Percentiles rank a stretch among this genome's conserved stretches.
phyloP scores from a whole-genome alignment of 192 early-diverging fungal genomes.

The Coemansia sp. region DNA sequence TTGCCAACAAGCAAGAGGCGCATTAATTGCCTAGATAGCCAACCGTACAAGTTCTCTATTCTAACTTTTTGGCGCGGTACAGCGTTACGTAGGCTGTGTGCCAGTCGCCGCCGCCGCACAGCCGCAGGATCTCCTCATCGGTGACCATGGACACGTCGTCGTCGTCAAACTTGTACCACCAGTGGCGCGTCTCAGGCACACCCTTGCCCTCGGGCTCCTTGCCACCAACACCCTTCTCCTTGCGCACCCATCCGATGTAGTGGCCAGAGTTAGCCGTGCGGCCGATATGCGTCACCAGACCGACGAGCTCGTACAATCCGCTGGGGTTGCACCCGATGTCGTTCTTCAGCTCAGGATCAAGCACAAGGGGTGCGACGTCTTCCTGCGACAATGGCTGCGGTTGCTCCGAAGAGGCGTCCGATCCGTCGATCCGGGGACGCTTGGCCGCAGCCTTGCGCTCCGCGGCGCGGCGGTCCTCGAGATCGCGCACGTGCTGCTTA shows the following conservation, averaged over 20 bases:
- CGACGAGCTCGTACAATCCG: conserved; percentile 89
- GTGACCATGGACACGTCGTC: conserved; percentile 85
- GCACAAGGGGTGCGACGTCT: conserved; percentile 26
- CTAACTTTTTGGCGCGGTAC: conserved; percentile 74
- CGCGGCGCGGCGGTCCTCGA: conserved; percentile 64
- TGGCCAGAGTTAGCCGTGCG: conserved; percentile 90
- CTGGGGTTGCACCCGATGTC: conserved; percentile 85
- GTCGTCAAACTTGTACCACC: conserved; percentile 95
- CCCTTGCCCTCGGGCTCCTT: conserved; percentile 42
- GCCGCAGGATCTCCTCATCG: conserved; percentile 83
- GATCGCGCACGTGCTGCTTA: conserved; percentile 62
- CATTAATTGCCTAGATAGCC: too few relatives aligned
- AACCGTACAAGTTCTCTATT: conserved; percentile 31
- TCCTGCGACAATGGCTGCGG: too few relatives aligned
- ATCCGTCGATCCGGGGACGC: too few relatives aligned
- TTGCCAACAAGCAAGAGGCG: too few relatives aligned
- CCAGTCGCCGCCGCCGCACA: conserved; percentile 88
- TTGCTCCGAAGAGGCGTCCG: too few relatives aligned
- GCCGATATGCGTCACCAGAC: conserved; percentile 95
- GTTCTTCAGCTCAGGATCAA: conserved; percentile 68
- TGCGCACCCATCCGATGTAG: conserved; percentile 94
- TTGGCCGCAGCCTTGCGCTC: conserved; percentile 49
- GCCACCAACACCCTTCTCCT: conserved; percentile 55
- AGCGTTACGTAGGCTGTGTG: conserved; percentile 87
- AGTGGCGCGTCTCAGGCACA: conserved; percentile 47